Evolutionary conservation across 2,329 filamentous ascomycete genomes (phyloP).

Genomic region (Phialophora macrospora): DNA sequence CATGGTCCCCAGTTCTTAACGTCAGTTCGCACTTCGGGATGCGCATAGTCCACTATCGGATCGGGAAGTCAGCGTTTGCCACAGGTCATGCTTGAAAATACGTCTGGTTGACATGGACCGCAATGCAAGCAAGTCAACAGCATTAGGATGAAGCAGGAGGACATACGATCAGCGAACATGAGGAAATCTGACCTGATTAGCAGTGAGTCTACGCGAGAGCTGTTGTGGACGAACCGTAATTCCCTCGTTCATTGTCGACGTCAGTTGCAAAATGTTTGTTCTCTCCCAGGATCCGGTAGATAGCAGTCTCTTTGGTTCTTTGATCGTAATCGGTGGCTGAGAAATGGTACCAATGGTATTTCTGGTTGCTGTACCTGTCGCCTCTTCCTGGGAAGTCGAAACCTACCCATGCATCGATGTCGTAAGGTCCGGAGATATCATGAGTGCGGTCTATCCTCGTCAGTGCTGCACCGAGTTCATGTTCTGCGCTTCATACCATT

Average conservation of each 20-base stretch:
- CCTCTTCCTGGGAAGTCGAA: slow-evolving; percentile 65
- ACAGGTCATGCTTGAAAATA: not conserved
- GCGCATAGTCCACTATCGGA: slow-evolving; percentile 55
- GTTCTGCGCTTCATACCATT: slow-evolving; percentile 40
- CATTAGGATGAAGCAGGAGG: not conserved
- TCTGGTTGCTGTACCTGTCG: slow-evolving; percentile 60
- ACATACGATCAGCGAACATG: slow-evolving; percentile 65
- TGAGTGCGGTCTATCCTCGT: slow-evolving; percentile 54
- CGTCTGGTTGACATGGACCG: not conserved
- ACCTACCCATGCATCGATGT: slow-evolving; percentile 67
- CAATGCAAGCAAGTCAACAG: not conserved
- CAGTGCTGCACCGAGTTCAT: not conserved
- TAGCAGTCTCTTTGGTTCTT: slow-evolving; percentile 57
- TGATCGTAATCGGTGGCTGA: slow-evolving; percentile 66
- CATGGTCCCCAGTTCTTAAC: slow-evolving; percentile 67
- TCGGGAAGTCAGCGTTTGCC: not conserved
- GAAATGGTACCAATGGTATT: slow-evolving; percentile 67
- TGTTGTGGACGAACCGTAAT: slow-evolving; percentile 50
- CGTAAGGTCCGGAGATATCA: slow-evolving; percentile 57
- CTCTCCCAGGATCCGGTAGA: slow-evolving; percentile 65
- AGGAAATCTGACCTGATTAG: slow-evolving; percentile 74
- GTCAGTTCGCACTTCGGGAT: slow-evolving; percentile 64
- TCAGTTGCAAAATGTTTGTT: slow-evolving; percentile 64
- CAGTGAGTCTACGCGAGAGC: slow-evolving; percentile 36
- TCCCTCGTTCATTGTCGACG: slow-evolving; percentile 64